Conservation (phyloP, 108 stramenopile genomes). For the Ochromonas danica region DNA sequence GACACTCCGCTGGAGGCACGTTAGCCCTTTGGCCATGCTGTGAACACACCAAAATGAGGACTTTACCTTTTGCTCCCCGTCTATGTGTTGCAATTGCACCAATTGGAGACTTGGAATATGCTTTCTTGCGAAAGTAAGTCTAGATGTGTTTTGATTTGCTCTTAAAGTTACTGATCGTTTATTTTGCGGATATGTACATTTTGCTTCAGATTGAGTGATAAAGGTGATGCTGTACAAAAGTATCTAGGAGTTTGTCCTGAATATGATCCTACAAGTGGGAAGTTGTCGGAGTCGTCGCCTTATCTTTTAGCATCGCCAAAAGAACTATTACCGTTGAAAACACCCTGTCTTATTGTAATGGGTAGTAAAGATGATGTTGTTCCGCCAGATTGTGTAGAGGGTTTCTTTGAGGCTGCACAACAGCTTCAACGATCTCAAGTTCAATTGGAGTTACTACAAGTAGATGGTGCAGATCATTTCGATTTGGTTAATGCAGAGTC, state of each 20-base stretch:
- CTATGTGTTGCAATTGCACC: slow-evolving; percentile 27
- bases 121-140: background rate
- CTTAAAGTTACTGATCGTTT: background rate
- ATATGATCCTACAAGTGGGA: background rate
- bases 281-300: background rate
- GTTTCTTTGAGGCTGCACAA: no score
- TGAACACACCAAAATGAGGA: background rate
- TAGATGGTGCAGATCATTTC: background rate
- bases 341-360: background rate
- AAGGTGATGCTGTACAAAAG: background rate
- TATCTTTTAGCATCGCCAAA: no score
- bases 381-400: background rate
- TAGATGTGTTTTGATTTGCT: background rate
- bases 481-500: no score
- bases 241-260: slow-evolving; percentile 1
- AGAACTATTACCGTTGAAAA: no score
- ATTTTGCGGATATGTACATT: background rate
- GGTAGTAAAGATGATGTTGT: slow-evolving; percentile 9
- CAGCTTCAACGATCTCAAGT: no score
- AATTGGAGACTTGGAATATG: slow-evolving; percentile 4
- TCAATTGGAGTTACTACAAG: background rate
- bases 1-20: slow-evolving; percentile 29
- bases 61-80: background rate
- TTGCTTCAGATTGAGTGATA: slow-evolving; percentile 6
- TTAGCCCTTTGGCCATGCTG: background rate